Conservation (phyloP, 2,329 filamentous ascomycete genomes). For the Claviceps sp. region DNA sequence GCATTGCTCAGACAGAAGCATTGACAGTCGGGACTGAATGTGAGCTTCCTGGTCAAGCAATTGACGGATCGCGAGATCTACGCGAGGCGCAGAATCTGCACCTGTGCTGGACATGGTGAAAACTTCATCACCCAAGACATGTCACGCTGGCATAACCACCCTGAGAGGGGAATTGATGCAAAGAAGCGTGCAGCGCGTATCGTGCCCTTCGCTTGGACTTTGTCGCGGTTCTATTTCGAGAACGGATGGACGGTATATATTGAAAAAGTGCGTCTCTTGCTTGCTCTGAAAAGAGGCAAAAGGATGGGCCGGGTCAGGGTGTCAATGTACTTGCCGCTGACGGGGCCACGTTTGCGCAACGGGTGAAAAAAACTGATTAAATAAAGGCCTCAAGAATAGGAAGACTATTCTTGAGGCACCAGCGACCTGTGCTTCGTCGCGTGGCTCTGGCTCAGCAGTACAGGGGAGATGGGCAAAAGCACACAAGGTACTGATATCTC, state of each 20-base stretch:
- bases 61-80: constrained; percentile 19
- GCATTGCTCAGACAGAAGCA: constrained; percentile 33
- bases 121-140: constrained; percentile 3
- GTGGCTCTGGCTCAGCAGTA: constrained; percentile 5
- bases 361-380: background rate
- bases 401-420: constrained; percentile 1
- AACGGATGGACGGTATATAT: background rate
- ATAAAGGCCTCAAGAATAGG: background rate
- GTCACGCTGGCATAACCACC: constrained; percentile 3
- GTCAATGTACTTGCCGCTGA: background rate
- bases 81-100: constrained; percentile 8
- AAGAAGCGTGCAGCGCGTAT: background rate
- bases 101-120: constrained; percentile 6
- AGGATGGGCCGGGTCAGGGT: background rate
- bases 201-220: no score
- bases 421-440: constrained; percentile 4
- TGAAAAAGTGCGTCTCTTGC: background rate
- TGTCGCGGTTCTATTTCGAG: background rate
- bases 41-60: constrained; percentile 40
- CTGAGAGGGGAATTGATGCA: background rate
- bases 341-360: background rate
- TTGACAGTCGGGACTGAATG: constrained; percentile 36
- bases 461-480: constrained; percentile 2
- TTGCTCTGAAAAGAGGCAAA: background rate
- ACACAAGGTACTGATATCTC: constrained; percentile 2